phyloP scores from a whole-genome alignment of 768 basidiomycete species.

The Psilocybe subaeruginosa region DNA sequence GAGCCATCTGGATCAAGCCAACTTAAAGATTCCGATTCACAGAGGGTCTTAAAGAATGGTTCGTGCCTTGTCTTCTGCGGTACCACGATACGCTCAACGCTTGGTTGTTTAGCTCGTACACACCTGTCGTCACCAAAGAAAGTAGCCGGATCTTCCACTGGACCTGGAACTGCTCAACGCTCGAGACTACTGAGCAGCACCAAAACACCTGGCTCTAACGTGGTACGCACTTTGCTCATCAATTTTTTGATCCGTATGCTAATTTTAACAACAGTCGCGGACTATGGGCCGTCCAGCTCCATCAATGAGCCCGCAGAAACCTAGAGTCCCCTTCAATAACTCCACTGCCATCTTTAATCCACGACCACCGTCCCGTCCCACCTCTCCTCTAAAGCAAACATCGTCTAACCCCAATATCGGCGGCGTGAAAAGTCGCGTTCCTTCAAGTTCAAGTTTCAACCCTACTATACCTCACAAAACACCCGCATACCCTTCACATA shows the following conservation, averaged over 20 bases:
- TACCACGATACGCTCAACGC: neutral
- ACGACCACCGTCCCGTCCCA: slow-evolving; percentile 41
- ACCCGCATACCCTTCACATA: slow-evolving; percentile 49
- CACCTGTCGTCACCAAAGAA: slow-evolving; percentile 60
- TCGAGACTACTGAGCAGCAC: slow-evolving; percentile 40
- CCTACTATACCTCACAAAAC: slow-evolving; percentile 64
- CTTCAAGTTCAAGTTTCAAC: slow-evolving; percentile 73
- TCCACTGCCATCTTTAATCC: slow-evolving; percentile 31
- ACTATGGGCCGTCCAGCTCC: slow-evolving; percentile 36
- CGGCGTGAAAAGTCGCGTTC: slow-evolving; percentile 38
- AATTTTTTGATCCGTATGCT: neutral
- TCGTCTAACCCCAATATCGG: slow-evolving; percentile 30
- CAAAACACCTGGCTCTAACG: slow-evolving; percentile 42
- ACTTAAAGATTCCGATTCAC: slow-evolving; percentile 34
- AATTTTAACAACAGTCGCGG: slow-evolving; percentile 29
- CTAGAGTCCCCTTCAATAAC: slow-evolving; percentile 47
- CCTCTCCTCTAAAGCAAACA: slow-evolving; percentile 56
- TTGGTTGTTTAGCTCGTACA: slow-evolving; percentile 29
- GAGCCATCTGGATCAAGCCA: slow-evolving; percentile 37
- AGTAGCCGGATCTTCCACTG: slow-evolving; percentile 49
- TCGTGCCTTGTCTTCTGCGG: slow-evolving; percentile 18
- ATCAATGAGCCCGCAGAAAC: slow-evolving; percentile 50
- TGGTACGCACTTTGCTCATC: slow-evolving; percentile 29
- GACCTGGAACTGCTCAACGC: slow-evolving; percentile 56
- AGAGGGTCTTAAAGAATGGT: slow-evolving; percentile 67